Evolutionary conservation across 2,329 filamentous ascomycete genomes (phyloP).

Genomic region (Aureobasidium sp.): DNA sequence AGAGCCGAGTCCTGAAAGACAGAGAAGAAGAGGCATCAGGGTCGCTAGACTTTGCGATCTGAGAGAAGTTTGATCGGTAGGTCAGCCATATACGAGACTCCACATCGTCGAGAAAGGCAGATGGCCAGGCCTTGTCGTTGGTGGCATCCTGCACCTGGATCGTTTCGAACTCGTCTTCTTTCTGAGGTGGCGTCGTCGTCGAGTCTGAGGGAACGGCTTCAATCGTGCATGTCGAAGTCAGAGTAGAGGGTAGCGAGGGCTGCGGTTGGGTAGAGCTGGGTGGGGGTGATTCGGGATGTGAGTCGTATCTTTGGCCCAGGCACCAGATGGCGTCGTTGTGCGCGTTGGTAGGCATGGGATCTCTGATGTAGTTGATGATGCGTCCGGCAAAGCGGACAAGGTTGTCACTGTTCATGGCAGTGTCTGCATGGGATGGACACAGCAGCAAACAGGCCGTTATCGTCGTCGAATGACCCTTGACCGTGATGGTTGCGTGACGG

Average conservation of each 20-base stretch:
- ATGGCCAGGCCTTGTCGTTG: constrained; percentile 62
- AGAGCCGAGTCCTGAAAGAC: constrained; percentile 76
- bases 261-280: not conserved
- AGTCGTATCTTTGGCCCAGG: constrained; percentile 51
- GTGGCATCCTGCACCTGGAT: constrained; percentile 24
- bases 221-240: not conserved
- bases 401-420: constrained; percentile 58
- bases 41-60: constrained; percentile 71
- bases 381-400: constrained; percentile 66
- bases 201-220: not conserved
- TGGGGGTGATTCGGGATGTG: constrained; percentile 16
- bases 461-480: not conserved
- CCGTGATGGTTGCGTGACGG: constrained; percentile 2
- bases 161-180: constrained; percentile 11
- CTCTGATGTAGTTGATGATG: constrained; percentile 86
- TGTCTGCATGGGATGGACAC: constrained; percentile 9
- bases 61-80: constrained; percentile 77
- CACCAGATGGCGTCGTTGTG: constrained; percentile 75
- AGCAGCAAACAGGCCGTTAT: not conserved
- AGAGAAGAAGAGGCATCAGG: constrained; percentile 62
- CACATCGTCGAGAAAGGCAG: constrained; percentile 81
- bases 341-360: constrained; percentile 79
- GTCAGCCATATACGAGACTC: constrained; percentile 95
- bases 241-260: not conserved
- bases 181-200: not conserved